Evolutionary conservation across 1,139 yeast species (phyloP).

Genomic region (Pichia sp.): DNA sequence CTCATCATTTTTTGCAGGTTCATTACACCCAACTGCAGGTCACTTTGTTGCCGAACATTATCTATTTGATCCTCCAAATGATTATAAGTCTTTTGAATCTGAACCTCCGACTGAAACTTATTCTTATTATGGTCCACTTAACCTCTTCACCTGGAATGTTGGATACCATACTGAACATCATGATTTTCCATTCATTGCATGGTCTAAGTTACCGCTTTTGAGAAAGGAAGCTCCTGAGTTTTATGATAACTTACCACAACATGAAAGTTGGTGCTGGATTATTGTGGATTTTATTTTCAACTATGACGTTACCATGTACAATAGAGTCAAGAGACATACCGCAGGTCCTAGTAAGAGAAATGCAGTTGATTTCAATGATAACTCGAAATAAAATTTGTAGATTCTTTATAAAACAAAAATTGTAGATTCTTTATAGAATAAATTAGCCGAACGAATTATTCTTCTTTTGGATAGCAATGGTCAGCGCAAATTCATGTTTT

Average conservation of each 20-base stretch:
- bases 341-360: slow-evolving; percentile 23
- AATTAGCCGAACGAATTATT: too few species aligned
- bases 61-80: slow-evolving; percentile 54
- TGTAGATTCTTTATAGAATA: too few species aligned
- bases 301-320: slow-evolving; percentile 65
- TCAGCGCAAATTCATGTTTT: background rate
- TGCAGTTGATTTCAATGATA: slow-evolving; percentile 28
- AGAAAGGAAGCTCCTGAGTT: slow-evolving; percentile 69
- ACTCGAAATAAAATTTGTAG: slow-evolving; percentile 16
- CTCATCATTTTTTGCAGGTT: slow-evolving; percentile 84
- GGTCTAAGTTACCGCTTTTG: slow-evolving; percentile 71
- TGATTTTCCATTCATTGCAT: slow-evolving; percentile 88
- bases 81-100: slow-evolving; percentile 29
- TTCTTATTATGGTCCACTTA: slow-evolving; percentile 79
- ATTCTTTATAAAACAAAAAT: too few species aligned
- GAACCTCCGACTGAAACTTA: slow-evolving; percentile 70
- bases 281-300: slow-evolving; percentile 65
- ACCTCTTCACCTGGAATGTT: slow-evolving; percentile 79
- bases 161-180: slow-evolving; percentile 95
- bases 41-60: slow-evolving; percentile 94
- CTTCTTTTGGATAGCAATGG: background rate
- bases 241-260: slow-evolving; percentile 74
- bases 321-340: slow-evolving; percentile 62
- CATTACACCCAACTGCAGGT: slow-evolving; percentile 90
- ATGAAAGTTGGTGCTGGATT: slow-evolving; percentile 73